Conservation (phyloP, 2,329 filamentous ascomycete species). For the Aspergillus clavatus region DNA sequence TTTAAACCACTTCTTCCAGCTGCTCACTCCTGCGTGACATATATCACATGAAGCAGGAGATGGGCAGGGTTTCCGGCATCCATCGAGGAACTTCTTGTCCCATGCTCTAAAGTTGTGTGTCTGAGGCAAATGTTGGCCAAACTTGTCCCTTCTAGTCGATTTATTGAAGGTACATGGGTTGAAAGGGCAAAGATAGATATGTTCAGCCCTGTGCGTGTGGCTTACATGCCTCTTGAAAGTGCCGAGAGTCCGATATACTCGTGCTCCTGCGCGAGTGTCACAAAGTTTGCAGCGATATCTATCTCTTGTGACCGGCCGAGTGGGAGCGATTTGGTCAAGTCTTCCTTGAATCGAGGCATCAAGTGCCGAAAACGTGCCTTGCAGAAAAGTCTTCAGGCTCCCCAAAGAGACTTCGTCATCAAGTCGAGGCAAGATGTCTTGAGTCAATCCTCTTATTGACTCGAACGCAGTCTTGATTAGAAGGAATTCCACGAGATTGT, state of each 20-base stretch:
- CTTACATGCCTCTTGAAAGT: conserved; percentile 11
- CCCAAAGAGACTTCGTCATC: neutral
- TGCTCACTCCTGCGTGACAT: conserved; percentile 3
- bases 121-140: conserved; percentile 4
- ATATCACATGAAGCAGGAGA: conserved; percentile 4
- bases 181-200: conserved; percentile 3
- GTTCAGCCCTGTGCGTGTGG: conserved; percentile 2
- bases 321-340: conserved; percentile 1
- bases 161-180: conserved; percentile 1
- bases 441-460: neutral
- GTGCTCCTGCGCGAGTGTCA: neutral
- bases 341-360: conserved; percentile 4
- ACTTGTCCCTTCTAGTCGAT: conserved; percentile 11
- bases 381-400: neutral
- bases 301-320: neutral
- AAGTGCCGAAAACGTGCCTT: neutral
- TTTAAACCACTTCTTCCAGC: conserved; percentile 12
- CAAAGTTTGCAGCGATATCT: conserved; percentile 7
- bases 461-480: neutral
- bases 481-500: neutral
- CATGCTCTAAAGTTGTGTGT: neutral
- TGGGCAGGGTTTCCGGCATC: neutral
- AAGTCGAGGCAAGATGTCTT: neutral
- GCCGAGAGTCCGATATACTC: conserved; percentile 1
- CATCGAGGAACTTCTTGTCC: neutral